phyloP scores from a whole-genome alignment of 169 alveolate genomes.

The Theileria annulata region DNA sequence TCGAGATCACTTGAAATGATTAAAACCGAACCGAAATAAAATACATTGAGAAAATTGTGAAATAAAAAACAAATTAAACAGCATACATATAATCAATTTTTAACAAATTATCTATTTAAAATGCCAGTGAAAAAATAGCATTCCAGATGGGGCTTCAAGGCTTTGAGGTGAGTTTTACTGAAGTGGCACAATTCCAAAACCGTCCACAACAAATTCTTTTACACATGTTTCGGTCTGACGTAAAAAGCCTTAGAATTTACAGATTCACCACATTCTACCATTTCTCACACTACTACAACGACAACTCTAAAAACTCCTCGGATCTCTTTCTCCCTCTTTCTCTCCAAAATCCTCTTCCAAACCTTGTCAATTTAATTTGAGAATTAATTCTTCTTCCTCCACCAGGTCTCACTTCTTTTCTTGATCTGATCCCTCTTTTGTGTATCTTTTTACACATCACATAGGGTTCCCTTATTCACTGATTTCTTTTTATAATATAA shows the following conservation, averaged over 20 bases:
- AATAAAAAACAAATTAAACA: background rate
- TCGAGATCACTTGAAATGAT: background rate
- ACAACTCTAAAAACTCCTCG: background rate
- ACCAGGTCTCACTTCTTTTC: background rate
- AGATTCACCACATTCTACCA: background rate
- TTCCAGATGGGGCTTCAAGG: background rate
- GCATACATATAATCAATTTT: background rate
- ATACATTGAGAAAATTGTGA: background rate
- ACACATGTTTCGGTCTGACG: background rate
- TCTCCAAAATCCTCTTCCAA: background rate
- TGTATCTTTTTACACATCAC: background rate
- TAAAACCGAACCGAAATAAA: background rate
- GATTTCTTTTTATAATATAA: too few species aligned
- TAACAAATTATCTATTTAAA: background rate
- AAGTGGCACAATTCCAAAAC: background rate
- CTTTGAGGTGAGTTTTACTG: background rate
- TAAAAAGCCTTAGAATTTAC: background rate
- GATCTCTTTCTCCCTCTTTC: background rate
- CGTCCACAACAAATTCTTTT: background rate
- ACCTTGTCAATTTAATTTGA: background rate
- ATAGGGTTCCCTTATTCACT: background rate
- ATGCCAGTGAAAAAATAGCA: background rate
- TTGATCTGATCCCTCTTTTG: background rate
- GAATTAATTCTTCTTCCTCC: background rate
- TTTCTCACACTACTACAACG: background rate